phyloP scores from a whole-genome alignment of 1,139 yeast species.

The Saccharomyces hybrid region DNA sequence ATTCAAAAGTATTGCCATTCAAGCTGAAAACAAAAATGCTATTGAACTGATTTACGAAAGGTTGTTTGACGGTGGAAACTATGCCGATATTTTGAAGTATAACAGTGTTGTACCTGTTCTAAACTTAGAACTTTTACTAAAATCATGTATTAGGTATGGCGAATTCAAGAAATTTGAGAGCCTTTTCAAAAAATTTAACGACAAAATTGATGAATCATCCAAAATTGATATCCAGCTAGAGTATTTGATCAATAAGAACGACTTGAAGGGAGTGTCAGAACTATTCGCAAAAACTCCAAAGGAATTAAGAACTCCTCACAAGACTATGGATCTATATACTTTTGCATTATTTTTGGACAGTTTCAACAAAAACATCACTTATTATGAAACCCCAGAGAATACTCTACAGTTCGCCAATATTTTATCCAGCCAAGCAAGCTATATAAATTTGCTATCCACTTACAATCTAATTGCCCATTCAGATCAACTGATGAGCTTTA shows the following conservation, averaged over 20 bases:
- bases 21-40: constrained; percentile 24
- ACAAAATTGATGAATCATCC: constrained; percentile 11
- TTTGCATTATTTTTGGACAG: constrained; percentile 25
- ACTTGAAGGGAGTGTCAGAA: constrained; percentile 20
- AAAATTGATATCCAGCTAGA: constrained; percentile 19
- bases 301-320: constrained; percentile 11
- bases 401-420: constrained; percentile 29
- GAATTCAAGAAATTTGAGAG: constrained; percentile 15
- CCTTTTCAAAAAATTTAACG: constrained; percentile 16
- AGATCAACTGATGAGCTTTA: constrained; percentile 5
- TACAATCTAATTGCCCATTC: constrained; percentile 14
- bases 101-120: constrained; percentile 25
- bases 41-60: constrained; percentile 19
- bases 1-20: constrained; percentile 25
- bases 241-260: constrained; percentile 18
- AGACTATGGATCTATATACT: constrained; percentile 20
- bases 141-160: constrained; percentile 24
- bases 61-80: constrained; percentile 17
- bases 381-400: constrained; percentile 17
- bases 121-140: constrained; percentile 20
- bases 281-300: constrained; percentile 11
- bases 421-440: constrained; percentile 19
- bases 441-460: constrained; percentile 18
- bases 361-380: constrained; percentile 8
- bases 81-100: constrained; percentile 15